Conservation (phyloP, 2,329 filamentous ascomycete genomes). For the Calonectria pteridis region DNA sequence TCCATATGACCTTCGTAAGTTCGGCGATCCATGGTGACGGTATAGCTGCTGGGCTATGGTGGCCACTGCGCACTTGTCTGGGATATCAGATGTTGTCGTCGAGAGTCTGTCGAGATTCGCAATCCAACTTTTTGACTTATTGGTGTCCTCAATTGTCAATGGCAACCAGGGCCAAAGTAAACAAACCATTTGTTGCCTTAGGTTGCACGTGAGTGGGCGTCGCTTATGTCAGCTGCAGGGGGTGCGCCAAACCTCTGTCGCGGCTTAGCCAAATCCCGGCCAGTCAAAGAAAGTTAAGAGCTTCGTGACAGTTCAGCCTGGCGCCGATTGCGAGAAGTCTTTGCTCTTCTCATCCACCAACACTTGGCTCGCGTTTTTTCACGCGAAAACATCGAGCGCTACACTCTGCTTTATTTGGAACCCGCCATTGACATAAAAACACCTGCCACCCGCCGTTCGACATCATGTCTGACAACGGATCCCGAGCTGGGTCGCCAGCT, state of each 20-base stretch:
- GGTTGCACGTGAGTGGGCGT: slow-evolving; percentile 25
- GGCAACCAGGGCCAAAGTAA: slow-evolving; percentile 51
- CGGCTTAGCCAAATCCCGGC: slow-evolving; percentile 26
- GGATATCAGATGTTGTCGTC: slow-evolving; percentile 18
- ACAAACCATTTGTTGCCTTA: slow-evolving; percentile 48
- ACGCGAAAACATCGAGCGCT: neutral
- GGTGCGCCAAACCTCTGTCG: slow-evolving; percentile 36
- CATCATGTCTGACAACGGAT: slow-evolving; percentile 62
- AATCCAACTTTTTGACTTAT: slow-evolving; percentile 23
- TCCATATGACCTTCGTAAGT: slow-evolving; percentile 74
- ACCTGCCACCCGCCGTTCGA: slow-evolving; percentile 11
- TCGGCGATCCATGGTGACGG: slow-evolving; percentile 62
- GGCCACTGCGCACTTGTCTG: slow-evolving; percentile 21
- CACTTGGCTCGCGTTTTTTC: neutral
- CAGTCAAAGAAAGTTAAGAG: slow-evolving; percentile 30
- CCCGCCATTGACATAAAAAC: neutral
- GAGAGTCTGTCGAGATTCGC: slow-evolving; percentile 12
- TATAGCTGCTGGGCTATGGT: slow-evolving; percentile 21
- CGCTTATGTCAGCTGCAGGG: slow-evolving; percentile 48
- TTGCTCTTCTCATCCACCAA: neutral
- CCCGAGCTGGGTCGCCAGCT: slow-evolving; percentile 54
- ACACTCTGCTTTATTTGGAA: neutral
- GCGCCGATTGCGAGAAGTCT: neutral
- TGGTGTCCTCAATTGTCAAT: slow-evolving; percentile 37
- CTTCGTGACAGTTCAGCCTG: slow-evolving; percentile 13